Evolutionary conservation across 1,284 basidiomycete genomes (phyloP).

Genomic region (Ustilago curta): DNA sequence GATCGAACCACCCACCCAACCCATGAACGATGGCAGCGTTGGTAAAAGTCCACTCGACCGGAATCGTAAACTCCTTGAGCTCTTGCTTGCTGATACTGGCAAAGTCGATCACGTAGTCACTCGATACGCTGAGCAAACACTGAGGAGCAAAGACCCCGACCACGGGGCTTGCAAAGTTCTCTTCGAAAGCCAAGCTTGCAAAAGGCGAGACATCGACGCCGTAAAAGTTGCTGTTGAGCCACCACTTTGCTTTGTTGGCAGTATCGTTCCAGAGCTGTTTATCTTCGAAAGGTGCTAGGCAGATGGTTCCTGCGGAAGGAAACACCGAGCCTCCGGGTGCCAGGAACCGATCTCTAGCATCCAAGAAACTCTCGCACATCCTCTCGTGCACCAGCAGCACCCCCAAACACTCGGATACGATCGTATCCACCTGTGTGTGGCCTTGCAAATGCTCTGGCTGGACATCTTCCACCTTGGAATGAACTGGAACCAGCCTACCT

Average conservation of each 20-base stretch:
- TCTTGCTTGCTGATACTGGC: conserved; percentile 50
- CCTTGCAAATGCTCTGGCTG: conserved; percentile 46
- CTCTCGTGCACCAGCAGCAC: conserved; percentile 73
- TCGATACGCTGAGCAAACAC: conserved; percentile 54
- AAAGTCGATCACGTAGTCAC: conserved; percentile 63
- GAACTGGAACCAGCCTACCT: conserved; percentile 51
- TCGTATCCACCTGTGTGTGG: conserved; percentile 71
- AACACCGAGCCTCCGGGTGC: conserved; percentile 72
- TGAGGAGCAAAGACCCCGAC: conserved; percentile 61
- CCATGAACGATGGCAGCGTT: conserved; percentile 59
- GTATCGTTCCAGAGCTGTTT: conserved; percentile 72
- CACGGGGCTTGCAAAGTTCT: conserved; percentile 62
- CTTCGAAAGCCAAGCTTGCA: conserved; percentile 49
- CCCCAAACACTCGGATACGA: conserved; percentile 73
- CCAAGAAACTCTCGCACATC: conserved; percentile 73
- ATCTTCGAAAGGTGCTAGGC: conserved; percentile 72
- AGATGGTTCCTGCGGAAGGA: conserved; percentile 71
- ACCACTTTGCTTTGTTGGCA: conserved; percentile 70
- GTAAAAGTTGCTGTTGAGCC: conserved; percentile 63
- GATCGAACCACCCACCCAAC: conserved; percentile 66
- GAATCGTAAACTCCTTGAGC: conserved; percentile 60
- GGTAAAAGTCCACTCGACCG: conserved; percentile 54
- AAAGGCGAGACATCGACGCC: conserved; percentile 66
- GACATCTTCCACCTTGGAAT: conserved; percentile 64
- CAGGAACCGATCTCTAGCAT: conserved; percentile 71